Evolutionary conservation across 2,329 filamentous ascomycete species (phyloP).

Genomic region (Alternaria brassicae): DNA sequence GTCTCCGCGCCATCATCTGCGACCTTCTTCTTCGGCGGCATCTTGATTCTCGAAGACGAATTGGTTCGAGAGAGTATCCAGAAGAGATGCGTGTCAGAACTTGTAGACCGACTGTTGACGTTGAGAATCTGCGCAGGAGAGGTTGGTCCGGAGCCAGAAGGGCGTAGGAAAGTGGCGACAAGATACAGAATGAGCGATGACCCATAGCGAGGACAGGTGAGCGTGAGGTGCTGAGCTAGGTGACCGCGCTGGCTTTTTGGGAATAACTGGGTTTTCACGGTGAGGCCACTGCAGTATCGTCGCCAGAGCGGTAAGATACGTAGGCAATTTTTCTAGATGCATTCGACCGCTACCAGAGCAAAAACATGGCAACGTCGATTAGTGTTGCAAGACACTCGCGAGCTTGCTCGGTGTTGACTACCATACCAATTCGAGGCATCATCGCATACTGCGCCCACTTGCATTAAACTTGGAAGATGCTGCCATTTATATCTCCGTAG

Average conservation of each 20-base stretch:
- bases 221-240: not conserved
- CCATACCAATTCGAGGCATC: no score
- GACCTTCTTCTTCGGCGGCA: not conserved
- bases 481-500: no score
- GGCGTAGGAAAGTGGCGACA: accelerated
- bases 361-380: no score
- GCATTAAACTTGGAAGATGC: no score
- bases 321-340: accelerated
- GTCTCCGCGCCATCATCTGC: not conserved
- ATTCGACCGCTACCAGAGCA: not conserved
- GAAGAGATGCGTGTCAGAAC: not conserved
- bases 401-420: no score
- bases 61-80: not conserved
- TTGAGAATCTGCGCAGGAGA: not conserved
- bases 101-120: not conserved
- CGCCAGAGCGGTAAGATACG: not conserved
- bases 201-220: not conserved
- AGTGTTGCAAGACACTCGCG: no score
- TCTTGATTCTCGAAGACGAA: not conserved
- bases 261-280: not conserved
- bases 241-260: no score
- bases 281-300: not conserved
- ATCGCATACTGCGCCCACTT: no score
- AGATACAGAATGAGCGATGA: not conserved
- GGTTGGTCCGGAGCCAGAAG: not conserved